phyloP scores from a whole-genome alignment of 495 filamentous ascomycete genomes.

The Aspergillus nanangensis region DNA sequence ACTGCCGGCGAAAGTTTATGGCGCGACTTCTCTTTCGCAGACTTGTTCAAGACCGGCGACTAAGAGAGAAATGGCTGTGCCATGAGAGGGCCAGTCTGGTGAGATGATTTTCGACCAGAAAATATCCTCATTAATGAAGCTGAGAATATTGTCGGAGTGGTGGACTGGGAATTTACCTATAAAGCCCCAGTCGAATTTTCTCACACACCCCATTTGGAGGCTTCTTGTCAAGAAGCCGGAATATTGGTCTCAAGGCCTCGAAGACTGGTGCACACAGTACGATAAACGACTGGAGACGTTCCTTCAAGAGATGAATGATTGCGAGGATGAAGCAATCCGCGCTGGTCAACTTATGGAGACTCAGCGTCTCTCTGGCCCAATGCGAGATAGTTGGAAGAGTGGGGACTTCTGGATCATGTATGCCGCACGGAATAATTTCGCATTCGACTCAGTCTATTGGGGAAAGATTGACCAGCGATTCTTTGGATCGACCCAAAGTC shows the following conservation, averaged over 20 bases:
- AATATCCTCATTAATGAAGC: constrained; percentile 18
- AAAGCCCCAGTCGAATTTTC: constrained; percentile 1
- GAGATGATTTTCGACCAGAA: constrained; percentile 19
- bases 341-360: constrained; percentile 5
- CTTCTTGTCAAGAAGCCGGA: constrained; percentile 33
- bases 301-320: constrained; percentile 10
- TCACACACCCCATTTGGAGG: constrained; percentile 33
- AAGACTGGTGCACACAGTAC: constrained; percentile 17
- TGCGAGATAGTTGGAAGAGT: constrained; percentile 18
- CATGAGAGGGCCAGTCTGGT: constrained; percentile 8
- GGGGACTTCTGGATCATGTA: constrained; percentile 23
- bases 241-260: constrained; percentile 11
- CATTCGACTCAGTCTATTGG: constrained; percentile 20
- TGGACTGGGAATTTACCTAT: constrained; percentile 13
- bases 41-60: constrained; percentile 21
- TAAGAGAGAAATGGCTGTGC: background rate
- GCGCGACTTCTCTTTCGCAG: constrained; percentile 35
- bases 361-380: constrained; percentile 14
- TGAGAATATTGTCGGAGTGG: constrained; percentile 4
- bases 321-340: constrained; percentile 12
- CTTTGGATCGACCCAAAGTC: constrained; percentile 11
- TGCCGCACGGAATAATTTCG: constrained; percentile 15
- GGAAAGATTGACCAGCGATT: constrained; percentile 17
- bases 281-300: constrained; percentile 14
- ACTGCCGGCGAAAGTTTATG: constrained; percentile 36